Conservation (phyloP, 2,329 filamentous ascomycete species). For the Microdochium nivale region DNA sequence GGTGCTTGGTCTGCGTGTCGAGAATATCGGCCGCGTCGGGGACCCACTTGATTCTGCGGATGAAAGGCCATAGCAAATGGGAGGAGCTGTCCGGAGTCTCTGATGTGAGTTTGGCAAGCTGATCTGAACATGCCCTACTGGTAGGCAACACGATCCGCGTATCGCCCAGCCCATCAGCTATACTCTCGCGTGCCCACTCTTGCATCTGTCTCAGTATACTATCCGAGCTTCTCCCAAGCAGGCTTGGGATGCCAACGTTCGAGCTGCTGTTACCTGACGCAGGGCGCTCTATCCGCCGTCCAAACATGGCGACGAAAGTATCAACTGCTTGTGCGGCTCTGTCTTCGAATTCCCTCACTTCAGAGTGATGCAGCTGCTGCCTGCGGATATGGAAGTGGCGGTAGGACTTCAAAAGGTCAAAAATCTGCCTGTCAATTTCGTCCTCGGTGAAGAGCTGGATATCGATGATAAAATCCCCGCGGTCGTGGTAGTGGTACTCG, state of each 20-base stretch:
- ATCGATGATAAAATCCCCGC: conserved; percentile 20
- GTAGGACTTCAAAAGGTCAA: conserved; percentile 25
- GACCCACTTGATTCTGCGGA: not conserved
- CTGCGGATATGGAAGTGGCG: conserved; percentile 21
- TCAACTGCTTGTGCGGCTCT: conserved; percentile 23
- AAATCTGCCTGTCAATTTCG: conserved; percentile 23
- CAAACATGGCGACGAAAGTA: conserved; percentile 29
- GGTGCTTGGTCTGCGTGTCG: not conserved
- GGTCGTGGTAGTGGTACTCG: conserved; percentile 31
- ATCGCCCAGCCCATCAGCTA: conserved; percentile 5
- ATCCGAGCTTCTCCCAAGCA: conserved; percentile 28
- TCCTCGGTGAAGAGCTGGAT: conserved; percentile 22
- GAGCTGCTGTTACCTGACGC: conserved; percentile 7
- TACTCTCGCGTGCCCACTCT: not conserved
- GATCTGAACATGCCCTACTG: conserved; percentile 13
- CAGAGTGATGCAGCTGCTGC: conserved; percentile 6
- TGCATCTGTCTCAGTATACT: conserved; percentile 24
- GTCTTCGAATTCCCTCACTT: conserved; percentile 14
- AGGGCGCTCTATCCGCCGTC: conserved; percentile 10
- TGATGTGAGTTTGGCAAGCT: not conserved
- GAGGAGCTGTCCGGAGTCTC: not conserved
- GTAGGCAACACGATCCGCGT: conserved; percentile 27
- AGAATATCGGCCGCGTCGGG: not conserved
- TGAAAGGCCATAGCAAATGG: not conserved
- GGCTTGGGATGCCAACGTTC: conserved; percentile 4